Conservation (phyloP, 176 grass and related monocot species). For the Bolboschoenus planiculmis region DNA sequence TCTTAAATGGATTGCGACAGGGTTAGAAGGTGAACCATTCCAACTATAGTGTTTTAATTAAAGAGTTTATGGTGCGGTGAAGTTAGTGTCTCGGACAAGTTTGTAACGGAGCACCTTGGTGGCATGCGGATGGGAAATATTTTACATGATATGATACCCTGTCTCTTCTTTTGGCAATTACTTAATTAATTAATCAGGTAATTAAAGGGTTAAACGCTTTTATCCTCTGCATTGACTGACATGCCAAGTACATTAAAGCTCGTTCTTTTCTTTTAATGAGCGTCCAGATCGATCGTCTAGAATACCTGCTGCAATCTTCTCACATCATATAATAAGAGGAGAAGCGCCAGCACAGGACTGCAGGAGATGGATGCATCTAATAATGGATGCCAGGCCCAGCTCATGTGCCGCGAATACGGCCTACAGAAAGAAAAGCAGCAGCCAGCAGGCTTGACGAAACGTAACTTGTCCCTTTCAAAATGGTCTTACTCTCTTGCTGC, state of each 20-base stretch:
- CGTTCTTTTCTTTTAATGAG: not conserved
- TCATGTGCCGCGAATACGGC: not conserved
- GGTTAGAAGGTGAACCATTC: slow-evolving; percentile 47
- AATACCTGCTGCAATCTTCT: not conserved
- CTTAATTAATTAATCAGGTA: too few species aligned
- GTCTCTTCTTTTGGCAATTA: slow-evolving; percentile 4
- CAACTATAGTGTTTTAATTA: slow-evolving; percentile 36
- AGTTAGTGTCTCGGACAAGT: slow-evolving; percentile 9
- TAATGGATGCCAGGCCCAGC: not conserved
- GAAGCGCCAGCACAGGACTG: not conserved
- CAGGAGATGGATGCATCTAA: not conserved
- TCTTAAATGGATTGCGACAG: slow-evolving; percentile 45
- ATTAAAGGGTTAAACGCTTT: too few species aligned
- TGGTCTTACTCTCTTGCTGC: not conserved
- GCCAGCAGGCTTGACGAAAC: not conserved
- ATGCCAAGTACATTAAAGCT: not conserved
- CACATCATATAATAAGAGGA: too few species aligned
- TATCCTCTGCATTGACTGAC: not conserved
- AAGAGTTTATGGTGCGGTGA: slow-evolving; percentile 27
- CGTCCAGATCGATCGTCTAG: not conserved
- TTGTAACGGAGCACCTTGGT: slow-evolving; percentile 12
- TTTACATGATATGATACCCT: not conserved
- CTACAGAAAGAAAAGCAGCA: too few species aligned
- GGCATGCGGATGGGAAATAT: not conserved
- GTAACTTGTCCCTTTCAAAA: not conserved